Conservation (phyloP, 495 filamentous ascomycete species). For the Aspergillus sclerotiicarbonarius region DNA sequence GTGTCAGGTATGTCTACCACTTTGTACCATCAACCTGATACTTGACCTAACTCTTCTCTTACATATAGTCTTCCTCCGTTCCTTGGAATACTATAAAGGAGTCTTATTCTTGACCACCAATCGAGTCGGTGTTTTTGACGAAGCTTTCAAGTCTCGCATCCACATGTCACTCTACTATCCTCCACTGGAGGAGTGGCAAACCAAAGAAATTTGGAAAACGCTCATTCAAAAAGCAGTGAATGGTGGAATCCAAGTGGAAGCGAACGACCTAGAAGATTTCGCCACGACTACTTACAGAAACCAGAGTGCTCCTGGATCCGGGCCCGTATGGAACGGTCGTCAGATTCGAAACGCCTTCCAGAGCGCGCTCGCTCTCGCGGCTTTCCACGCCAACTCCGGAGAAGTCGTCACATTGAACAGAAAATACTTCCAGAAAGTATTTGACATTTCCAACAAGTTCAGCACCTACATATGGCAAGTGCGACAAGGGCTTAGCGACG, state of each 20-base stretch:
- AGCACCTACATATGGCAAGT: neutral
- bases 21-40: too few species aligned
- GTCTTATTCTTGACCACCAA: conserved; percentile 9
- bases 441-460: neutral
- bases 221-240: neutral
- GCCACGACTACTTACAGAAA: neutral
- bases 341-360: neutral
- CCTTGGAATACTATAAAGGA: conserved; percentile 7
- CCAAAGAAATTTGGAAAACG: neutral
- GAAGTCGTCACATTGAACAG: neutral
- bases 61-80: conserved; percentile 3
- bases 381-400: neutral
- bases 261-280: neutral
- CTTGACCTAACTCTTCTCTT: neutral
- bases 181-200: neutral
- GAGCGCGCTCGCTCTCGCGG: neutral
- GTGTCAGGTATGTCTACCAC: neutral
- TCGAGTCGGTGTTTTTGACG: conserved; percentile 4
- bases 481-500: neutral
- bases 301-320: neutral
- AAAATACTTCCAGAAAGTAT: neutral
- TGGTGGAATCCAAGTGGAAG: neutral
- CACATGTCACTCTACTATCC: neutral
- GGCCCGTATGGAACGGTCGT: neutral
- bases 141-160: conserved; percentile 3